Evolutionary conservation across 2,329 filamentous ascomycete genomes (phyloP).

Genomic region (Tolypocladium ovalisporum): DNA sequence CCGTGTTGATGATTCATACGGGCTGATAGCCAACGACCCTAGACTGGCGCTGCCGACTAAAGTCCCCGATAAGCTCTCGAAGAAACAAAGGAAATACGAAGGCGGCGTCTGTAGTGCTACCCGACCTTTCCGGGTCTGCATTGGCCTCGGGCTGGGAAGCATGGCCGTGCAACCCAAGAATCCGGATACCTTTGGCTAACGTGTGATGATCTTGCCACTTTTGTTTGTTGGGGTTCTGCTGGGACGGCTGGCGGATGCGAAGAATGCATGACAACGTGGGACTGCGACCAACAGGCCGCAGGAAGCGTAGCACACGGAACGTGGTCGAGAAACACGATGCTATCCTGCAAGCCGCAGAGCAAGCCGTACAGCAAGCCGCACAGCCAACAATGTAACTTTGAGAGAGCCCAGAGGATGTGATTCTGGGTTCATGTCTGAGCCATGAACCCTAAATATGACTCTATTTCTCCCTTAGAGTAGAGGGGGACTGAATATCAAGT

Average conservation of each 20-base stretch:
- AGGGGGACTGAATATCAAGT: too few species aligned
- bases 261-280: background rate
- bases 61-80: background rate
- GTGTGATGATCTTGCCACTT: background rate
- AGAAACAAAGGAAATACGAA: background rate
- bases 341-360: background rate
- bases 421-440: background rate
- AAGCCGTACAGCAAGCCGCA: background rate
- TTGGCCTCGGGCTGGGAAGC: background rate
- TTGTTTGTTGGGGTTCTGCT: too few species aligned
- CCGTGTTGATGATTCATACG: background rate
- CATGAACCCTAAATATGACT: background rate
- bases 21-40: background rate
- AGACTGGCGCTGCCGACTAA: background rate
- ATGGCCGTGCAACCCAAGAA: background rate
- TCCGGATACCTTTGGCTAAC: background rate
- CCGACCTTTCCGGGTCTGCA: background rate
- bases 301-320: background rate
- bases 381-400: background rate
- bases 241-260: background rate
- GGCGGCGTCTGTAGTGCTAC: background rate
- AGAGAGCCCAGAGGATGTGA: background rate
- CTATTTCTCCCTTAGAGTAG: background rate
- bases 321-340: background rate
- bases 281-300: background rate